Base-by-base conservation (phyloP, 108 stramenopile genomes). In the Pseudonitzschia multistriata region DNA sequence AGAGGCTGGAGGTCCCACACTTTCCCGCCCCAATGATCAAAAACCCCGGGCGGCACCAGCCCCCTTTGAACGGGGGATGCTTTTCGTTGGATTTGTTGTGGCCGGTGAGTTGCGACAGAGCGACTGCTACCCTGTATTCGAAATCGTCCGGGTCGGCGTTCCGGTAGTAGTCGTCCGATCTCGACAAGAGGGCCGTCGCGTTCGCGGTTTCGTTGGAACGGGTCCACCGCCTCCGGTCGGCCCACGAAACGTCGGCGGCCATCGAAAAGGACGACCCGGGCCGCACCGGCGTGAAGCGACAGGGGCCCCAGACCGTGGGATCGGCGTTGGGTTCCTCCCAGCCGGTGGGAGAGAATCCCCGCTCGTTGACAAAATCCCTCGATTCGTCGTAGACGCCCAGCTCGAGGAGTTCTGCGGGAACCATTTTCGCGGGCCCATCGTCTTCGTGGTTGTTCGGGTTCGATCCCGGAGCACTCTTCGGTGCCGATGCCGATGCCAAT, bases 1-100 rank as follows among this genome's bases (percentile, higher is more conserved):
- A 85, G 35, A 88, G 66, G 45, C 83, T 84, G 31, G 74, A 76
- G 2, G 93, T 95, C 21, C 89, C 93, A 73, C 93, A 95, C 73
- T 95, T 95, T 36, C 90, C 93, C 47, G 89, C 87, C 10, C 93
- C 93, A 36, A 92, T 82, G 48, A 92, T 95, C 11, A 95, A 35
- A 68, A 92, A 95, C 11, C 93, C 88, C 25, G 93, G 93, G 5
- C 91, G 83, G 66, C 93, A 95, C 8, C 79, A 36, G 31, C 88
- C 93, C 24, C 10, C 42, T 2, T 22, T 17, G 17, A 24, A 24
- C 0, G 0, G 22, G 3, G 4, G 35, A 8, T 45, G 25, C 19
- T 42, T 47, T 1, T 47, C 0, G 22, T 47, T 42, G 11, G 5
- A 10, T 13, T 22, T 3, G 4, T 64, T 47, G 40, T 47, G 3